phyloP scores from a whole-genome alignment of 2,329 filamentous ascomycete species.

The Gremmenia infestans region DNA sequence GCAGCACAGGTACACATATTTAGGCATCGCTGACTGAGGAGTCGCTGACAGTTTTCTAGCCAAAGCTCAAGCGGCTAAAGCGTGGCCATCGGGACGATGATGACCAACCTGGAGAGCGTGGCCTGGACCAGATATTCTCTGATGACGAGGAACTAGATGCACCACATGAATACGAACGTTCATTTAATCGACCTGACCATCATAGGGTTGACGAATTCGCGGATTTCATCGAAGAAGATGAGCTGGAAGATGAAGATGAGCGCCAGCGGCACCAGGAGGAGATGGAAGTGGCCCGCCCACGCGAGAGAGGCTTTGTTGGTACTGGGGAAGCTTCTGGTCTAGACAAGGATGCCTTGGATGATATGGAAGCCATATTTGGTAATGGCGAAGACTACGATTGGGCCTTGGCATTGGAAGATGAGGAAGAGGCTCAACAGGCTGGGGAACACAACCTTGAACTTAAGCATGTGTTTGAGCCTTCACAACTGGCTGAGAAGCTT shows the following conservation, averaged over 20 bases:
- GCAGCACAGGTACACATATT: slow-evolving; percentile 59
- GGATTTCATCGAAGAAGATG: slow-evolving; percentile 96
- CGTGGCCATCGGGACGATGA: slow-evolving; percentile 77
- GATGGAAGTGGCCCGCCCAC: slow-evolving; percentile 78
- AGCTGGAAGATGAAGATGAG: slow-evolving; percentile 80
- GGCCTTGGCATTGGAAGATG: slow-evolving; percentile 83
- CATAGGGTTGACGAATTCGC: slow-evolving; percentile 76
- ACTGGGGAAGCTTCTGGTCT: slow-evolving; percentile 78
- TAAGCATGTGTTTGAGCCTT: slow-evolving; percentile 97
- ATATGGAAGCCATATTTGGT: slow-evolving; percentile 94
- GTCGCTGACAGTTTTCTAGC: slow-evolving; percentile 43
- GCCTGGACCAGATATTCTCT: slow-evolving; percentile 88
- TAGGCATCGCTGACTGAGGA: background rate
- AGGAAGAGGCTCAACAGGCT: slow-evolving; percentile 71
- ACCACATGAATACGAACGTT: slow-evolving; percentile 39
- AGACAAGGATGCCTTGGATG: slow-evolving; percentile 87
- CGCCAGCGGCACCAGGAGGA: slow-evolving; percentile 74
- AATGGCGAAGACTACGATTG: slow-evolving; percentile 95
- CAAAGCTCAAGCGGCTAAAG: slow-evolving; percentile 95
- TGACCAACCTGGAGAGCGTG: slow-evolving; percentile 61
- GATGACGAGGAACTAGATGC: slow-evolving; percentile 81
- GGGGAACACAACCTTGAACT: slow-evolving; percentile 84
- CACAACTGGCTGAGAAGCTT: slow-evolving; percentile 87
- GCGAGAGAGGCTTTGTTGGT: slow-evolving; percentile 62
- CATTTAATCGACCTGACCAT: slow-evolving; percentile 37